Evolutionary conservation across 2,329 filamentous ascomycete genomes (phyloP), one percentile per base, ranked within the genome.

Genomic region (Sporothrix brunneoviolacea): DNA sequence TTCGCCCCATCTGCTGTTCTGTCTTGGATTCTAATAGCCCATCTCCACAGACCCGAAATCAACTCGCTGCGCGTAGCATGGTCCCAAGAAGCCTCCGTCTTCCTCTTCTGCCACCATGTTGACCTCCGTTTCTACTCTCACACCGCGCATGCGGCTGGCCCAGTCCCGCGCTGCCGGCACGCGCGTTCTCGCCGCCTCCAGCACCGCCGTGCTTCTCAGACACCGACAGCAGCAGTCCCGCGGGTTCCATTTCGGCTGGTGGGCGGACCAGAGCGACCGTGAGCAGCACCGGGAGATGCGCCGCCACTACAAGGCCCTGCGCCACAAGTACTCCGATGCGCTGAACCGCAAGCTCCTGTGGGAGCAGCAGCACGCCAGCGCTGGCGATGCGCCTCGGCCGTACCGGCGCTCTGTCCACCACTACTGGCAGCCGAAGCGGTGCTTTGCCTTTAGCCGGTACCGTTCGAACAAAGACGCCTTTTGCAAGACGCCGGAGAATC

Each of bases 181-280:
- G 7, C 51, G 54, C 9, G 28, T 51, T 24, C 48, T 55, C 2
- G 44, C 44, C 8, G 36, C 43, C 8, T 40, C 51, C 6, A 46
- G 42, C 24, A 37, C 35, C 30, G 40, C 60, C 10, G 40, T 58
- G 8, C 56, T 61, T 13, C 40, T 58, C 16, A 57, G 58, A 30
- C 62, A 62, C 42, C 61, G 57, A 16, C 63, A 68, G 38, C 73
- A 77, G 54, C 74, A 76, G 54, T 64, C 58, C 30, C 72, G 79
- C 32, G 60, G 59, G 32, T 76, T 79, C 54, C 72, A 75, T 53
- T 71, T 79, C 52, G 71, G 68, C 46, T 57, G 69, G 16, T 78
- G 75, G 71, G 67, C 70, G 8, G 68, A 65, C 27, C 68, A 68
- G 39, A 56, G 69, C 24, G 69, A 75, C 54, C 61, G 65, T 13